phyloP scores from a whole-genome alignment of 2,329 filamentous ascomycete species.

The Aspergillus ochraceus region DNA sequence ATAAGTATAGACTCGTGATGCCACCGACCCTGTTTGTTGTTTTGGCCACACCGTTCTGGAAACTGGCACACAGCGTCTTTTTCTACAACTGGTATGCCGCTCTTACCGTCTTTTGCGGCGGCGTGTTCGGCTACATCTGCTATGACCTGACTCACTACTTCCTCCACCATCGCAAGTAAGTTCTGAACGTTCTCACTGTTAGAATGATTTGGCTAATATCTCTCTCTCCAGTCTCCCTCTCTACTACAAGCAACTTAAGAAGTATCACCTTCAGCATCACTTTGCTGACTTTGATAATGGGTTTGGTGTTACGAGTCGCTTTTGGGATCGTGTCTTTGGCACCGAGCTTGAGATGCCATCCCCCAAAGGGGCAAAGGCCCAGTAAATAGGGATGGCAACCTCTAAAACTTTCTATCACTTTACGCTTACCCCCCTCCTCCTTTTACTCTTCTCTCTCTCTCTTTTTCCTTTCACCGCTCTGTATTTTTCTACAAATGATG shows the following conservation, averaged over 20 bases:
- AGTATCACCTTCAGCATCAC: constrained; percentile 95
- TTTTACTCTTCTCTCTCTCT: neutral
- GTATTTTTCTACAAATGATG: neutral
- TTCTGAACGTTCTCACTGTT: constrained; percentile 17
- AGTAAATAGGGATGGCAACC: constrained; percentile 23
- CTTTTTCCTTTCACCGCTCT: neutral
- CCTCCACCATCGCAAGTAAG: constrained; percentile 85
- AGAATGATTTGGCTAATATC: constrained; percentile 11
- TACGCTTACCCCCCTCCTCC: no score
- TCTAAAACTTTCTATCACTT: neutral
- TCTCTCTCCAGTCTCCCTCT: constrained; percentile 62
- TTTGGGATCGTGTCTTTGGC: constrained; percentile 93
- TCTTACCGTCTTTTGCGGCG: constrained; percentile 78
- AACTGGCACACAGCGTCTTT: constrained; percentile 79
- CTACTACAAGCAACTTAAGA: constrained; percentile 92
- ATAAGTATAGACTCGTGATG: constrained; percentile 96
- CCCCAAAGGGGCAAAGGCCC: constrained; percentile 37
- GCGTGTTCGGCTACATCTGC: constrained; percentile 91
- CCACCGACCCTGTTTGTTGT: constrained; percentile 82
- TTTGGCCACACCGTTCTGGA: constrained; percentile 88
- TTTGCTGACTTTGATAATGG: constrained; percentile 98
- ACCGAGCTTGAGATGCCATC: constrained; percentile 66
- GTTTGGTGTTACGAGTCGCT: constrained; percentile 92
- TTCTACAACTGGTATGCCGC: constrained; percentile 82
- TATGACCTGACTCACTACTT: constrained; percentile 99